Evolutionary conservation across 2,329 filamentous ascomycete genomes (phyloP).

Genomic region (Lasiodiplodia gonubiensis): DNA sequence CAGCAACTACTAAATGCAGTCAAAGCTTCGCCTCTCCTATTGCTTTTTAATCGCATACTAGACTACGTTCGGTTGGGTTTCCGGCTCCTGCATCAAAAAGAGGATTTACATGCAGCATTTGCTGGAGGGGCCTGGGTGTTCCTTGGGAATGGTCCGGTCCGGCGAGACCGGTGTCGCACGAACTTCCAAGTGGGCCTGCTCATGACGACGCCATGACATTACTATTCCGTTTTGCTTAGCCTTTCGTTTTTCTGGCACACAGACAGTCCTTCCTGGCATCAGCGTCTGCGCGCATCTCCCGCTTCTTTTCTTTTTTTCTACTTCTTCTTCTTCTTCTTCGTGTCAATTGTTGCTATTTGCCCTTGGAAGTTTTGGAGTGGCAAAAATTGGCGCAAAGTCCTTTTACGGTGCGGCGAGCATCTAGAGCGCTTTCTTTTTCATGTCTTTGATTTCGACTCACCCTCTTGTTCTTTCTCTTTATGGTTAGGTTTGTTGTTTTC

Average conservation of each 20-base stretch:
- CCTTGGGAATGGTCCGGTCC: constrained; percentile 17
- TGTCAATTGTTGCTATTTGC: constrained; percentile 13
- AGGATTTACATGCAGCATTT: constrained; percentile 12
- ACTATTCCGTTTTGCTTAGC: constrained; percentile 10
- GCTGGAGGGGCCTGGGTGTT: constrained; percentile 22
- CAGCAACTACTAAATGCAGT: constrained; percentile 48
- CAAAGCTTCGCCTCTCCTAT: constrained; percentile 17
- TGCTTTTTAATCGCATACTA: constrained; percentile 27
- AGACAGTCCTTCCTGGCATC: constrained; percentile 17
- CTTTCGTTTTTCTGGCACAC: constrained; percentile 6
- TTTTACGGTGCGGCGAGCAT: constrained; percentile 16
- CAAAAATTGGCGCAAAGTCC: constrained; percentile 24
- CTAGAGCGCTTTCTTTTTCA: constrained; percentile 22
- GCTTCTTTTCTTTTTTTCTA: constrained; percentile 3
- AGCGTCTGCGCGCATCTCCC: constrained; percentile 15
- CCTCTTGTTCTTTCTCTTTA: constrained; percentile 4
- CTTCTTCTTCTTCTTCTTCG: constrained; percentile 8
- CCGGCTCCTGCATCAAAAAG: constrained; percentile 23
- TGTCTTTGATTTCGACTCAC: constrained; percentile 2
- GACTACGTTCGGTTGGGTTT: constrained; percentile 23
- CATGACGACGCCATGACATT: constrained; percentile 27
- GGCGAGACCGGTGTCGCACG: constrained; percentile 19
- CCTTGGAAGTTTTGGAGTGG: constrained; percentile 19
- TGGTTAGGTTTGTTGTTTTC: neutral
- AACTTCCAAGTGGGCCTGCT: constrained; percentile 15